Evolutionary conservation across 257 asterid species (phyloP), one percentile per base, ranked within the genome.

Genomic region (Scutellaria minor): DNA sequence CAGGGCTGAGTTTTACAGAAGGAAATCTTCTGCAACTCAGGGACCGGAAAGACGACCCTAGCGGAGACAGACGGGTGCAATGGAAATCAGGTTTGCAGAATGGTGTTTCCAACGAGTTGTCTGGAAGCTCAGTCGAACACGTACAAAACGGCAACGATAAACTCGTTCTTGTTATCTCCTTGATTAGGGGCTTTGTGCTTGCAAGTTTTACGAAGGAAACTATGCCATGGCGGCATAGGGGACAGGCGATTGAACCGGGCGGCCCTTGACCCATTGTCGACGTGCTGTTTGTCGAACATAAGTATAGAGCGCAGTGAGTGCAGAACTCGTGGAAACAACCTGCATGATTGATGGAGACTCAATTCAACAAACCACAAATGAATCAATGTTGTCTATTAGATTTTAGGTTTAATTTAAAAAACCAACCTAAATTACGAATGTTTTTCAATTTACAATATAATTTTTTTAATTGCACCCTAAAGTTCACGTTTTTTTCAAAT

Each of bases 281-380:
- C 39, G 89, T 68, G 75, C 71, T 80, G 60, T 75, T 87, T 41
- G 92, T 85, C 11, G 97, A 91, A 70, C 97, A 91, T 7, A 91
- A 87, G 63, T 91, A 91, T 50, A 91, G 78, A 6, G 96, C 97
- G 68, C 96, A 91, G 8, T 70, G 86, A 14, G 91, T 89, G 88
- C 97, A 91, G 81, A 87, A 89, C 83, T 91, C 97, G 11, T 91
- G 97, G 76, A 78, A 84, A 82, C 96, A 91, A 57, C 95, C 96
- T 91, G 88, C 77, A 74, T 4, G 53, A 66, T 24, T 31, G 37
- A 31, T 31, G 37, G 37, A 31, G 37, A 31, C 3, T 3, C 5
- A 4, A 31, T 31, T 31, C 37, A 31, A 31, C 0, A 31, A 31
- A 31, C 37, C 37, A 31, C 37, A 60, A 60, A 60, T n/a, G 66